Evolutionary conservation across 768 basidiomycete genomes (phyloP).

Genomic region (Naganishia friedmannii): DNA sequence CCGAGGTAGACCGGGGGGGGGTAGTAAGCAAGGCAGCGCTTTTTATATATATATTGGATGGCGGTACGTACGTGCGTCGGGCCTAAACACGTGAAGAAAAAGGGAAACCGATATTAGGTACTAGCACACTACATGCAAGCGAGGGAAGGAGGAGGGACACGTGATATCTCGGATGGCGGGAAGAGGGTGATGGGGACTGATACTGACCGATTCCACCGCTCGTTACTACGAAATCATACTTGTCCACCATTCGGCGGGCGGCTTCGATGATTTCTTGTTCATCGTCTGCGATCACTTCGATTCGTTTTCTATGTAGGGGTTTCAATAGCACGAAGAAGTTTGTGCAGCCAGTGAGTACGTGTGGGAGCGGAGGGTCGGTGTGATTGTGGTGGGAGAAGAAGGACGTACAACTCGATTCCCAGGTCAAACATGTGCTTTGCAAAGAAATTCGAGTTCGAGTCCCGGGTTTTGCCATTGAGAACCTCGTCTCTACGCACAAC

Average conservation of each 20-base stretch:
- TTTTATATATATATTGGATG: background rate
- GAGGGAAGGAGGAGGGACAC: too few species aligned
- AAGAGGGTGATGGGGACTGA: too few species aligned
- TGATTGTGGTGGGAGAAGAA: background rate
- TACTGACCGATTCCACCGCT: slow-evolving; percentile 82
- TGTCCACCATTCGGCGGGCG: slow-evolving; percentile 70
- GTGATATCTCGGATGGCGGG: too few species aligned
- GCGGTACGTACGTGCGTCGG: background rate
- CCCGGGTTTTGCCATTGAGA: slow-evolving; percentile 76
- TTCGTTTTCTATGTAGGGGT: slow-evolving; percentile 62
- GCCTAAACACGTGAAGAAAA: background rate
- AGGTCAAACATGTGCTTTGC: slow-evolving; percentile 85
- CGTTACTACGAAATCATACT: slow-evolving; percentile 86
- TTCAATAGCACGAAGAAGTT: background rate
- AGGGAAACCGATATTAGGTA: too few species aligned
- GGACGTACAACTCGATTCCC: slow-evolving; percentile 54
- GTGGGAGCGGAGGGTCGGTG: too few species aligned
- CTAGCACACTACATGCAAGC: too few species aligned
- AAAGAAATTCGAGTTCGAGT: slow-evolving; percentile 79
- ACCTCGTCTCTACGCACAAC: slow-evolving; percentile 73
- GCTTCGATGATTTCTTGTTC: slow-evolving; percentile 88
- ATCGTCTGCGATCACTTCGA: slow-evolving; percentile 88
- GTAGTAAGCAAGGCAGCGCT: background rate
- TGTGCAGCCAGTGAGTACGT: too few species aligned
- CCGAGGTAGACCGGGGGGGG: background rate